Conservation (phyloP, 176 grass and related monocot genomes). For the Saccharum officinarum region DNA sequence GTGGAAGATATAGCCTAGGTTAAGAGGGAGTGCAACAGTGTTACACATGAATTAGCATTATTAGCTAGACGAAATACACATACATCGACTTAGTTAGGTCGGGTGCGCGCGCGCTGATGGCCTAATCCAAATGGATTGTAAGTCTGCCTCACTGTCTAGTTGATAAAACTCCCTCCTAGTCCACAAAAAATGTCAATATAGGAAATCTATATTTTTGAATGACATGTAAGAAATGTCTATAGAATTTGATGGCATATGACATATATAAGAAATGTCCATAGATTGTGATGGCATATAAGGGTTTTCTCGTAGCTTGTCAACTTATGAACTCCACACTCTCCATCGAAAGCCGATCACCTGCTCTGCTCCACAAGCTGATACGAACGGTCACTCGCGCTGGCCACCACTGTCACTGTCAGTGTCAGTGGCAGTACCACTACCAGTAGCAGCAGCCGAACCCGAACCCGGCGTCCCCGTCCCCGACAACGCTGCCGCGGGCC, state of each 20-base stretch:
- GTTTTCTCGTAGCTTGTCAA: background rate
- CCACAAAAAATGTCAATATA: no score
- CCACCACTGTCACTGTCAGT: background rate
- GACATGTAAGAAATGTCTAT: no score
- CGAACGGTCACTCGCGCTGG: background rate
- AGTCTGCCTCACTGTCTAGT: no score
- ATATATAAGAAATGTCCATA: background rate
- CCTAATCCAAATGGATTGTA: no score
- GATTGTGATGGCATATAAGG: background rate
- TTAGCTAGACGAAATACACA: no score
- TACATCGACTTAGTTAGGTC: no score
- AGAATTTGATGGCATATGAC: background rate
- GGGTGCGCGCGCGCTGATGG: no score
- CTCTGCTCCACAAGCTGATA: background rate
- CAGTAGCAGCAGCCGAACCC: slow-evolving; percentile 41
- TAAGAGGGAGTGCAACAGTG: no score
- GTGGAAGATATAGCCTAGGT: no score
- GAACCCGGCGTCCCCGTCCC: background rate
- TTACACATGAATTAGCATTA: no score
- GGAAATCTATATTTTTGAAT: no score
- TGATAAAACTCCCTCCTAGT: no score
- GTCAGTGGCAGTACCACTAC: slow-evolving; percentile 82
- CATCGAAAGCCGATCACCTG: background rate
- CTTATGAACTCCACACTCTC: background rate
- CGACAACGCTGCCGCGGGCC: slow-evolving; percentile 2